These are phyloP conservation scores for Aspergillus bertholletiae DNA, from an alignment of 495 filamentous ascomycete genomes.

Conservation along the genomic window DNA sequence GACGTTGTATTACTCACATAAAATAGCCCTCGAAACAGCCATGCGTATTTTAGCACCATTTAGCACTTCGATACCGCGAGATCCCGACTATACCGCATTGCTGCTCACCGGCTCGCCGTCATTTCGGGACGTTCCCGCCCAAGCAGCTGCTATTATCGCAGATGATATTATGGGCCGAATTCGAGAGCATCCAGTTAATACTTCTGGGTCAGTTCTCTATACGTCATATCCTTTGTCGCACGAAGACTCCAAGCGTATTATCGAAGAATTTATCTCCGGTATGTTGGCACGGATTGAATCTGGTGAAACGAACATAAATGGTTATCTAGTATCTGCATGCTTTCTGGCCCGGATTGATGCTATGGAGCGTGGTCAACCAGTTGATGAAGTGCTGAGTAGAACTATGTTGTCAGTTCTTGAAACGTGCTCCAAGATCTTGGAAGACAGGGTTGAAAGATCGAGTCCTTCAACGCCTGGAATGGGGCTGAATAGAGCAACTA, in stretches of 20 bases:
- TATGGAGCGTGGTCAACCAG: not conserved
- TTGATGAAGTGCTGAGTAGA: not conserved
- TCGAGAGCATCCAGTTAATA: not conserved
- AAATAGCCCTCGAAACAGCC: not conserved
- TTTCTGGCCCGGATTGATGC: not conserved
- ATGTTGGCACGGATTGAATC: not conserved
- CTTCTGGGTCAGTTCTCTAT: not conserved
- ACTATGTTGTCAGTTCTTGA: not conserved
- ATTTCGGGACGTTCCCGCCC: not conserved
- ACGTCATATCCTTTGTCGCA: not conserved
- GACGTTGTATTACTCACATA: constrained; percentile 1
- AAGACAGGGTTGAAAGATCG: not conserved
- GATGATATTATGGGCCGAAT: not conserved
- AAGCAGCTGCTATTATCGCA: not conserved
- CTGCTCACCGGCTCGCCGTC: not conserved
- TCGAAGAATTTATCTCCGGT: not conserved
- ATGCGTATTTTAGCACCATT: not conserved
- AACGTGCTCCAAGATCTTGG: not conserved
- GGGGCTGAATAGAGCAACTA: not conserved
- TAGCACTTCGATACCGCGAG: not conserved
- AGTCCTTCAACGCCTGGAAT: not conserved
- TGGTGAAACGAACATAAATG: not conserved
- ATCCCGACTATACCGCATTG: not conserved
- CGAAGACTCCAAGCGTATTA: not conserved
- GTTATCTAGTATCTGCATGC: not conserved